Conservation (phyloP, 106 monocot species). For the Alisma plantagoaquatica region DNA sequence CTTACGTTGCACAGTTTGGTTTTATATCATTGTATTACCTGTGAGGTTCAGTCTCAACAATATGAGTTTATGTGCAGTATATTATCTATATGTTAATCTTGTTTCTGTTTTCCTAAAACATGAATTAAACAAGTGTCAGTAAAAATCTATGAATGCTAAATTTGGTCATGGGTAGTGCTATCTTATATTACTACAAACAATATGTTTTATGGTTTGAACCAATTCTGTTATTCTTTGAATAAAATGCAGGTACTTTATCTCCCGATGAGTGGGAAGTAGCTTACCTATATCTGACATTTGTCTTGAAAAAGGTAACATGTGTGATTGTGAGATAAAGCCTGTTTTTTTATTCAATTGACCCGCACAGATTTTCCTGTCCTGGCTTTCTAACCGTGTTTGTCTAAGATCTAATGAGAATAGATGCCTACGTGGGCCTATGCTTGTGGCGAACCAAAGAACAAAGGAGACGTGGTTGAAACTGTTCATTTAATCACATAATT, state of each 20-base stretch:
- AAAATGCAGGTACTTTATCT: constrained; percentile 62
- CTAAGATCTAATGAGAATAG: neutral
- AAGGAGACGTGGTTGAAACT: too few relatives aligned
- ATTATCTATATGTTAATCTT: neutral
- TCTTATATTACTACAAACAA: neutral
- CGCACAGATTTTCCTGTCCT: neutral
- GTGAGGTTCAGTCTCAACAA: neutral
- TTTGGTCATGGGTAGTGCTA: too few relatives aligned
- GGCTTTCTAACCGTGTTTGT: neutral
- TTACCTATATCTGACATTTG: constrained; percentile 75
- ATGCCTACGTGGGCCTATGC: neutral
- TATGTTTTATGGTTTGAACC: neutral
- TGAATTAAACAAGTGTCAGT: neutral
- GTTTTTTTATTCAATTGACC: neutral
- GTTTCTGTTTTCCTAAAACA: neutral
- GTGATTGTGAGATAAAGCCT: neutral
- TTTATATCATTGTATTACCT: too few relatives aligned
- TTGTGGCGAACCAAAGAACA: too few relatives aligned
- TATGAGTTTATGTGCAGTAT: neutral
- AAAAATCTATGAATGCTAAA: too few relatives aligned
- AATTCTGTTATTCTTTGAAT: neutral
- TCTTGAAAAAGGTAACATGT: constrained; percentile 63
- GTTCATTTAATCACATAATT: too few relatives aligned
- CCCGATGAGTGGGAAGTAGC: constrained; percentile 92
- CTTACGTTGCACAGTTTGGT: too few relatives aligned